Evolutionary conservation across 495 filamentous ascomycete species (phyloP).

Genomic region (Annulohypoxylon nitens): DNA sequence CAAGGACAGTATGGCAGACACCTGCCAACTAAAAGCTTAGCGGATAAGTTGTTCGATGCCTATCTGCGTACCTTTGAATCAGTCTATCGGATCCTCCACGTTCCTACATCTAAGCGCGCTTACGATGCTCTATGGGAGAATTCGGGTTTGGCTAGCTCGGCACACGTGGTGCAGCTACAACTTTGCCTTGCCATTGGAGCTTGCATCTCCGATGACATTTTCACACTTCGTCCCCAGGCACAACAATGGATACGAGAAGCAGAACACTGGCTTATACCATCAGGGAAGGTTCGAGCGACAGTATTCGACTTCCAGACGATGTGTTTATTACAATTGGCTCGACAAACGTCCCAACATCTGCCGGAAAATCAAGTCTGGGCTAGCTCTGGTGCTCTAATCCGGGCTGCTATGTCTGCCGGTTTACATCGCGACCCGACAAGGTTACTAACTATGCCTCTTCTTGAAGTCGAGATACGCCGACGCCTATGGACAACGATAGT

Average conservation of each 20-base stretch:
- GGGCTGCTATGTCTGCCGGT: constrained; percentile 70
- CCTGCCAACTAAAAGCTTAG: constrained; percentile 53
- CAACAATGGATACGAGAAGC: constrained; percentile 72
- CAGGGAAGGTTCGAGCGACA: constrained; percentile 66
- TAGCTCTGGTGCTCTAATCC: constrained; percentile 65
- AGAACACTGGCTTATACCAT: constrained; percentile 69
- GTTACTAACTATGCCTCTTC: constrained; percentile 55
- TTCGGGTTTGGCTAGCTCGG: constrained; percentile 28
- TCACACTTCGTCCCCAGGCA: constrained; percentile 62
- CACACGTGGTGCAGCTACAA: constrained; percentile 68
- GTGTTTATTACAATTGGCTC: constrained; percentile 69
- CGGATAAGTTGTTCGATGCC: constrained; percentile 59
- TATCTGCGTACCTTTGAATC: constrained; percentile 66
- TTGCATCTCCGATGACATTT: constrained; percentile 63
- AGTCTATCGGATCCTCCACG: constrained; percentile 65
- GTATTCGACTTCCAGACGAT: constrained; percentile 67
- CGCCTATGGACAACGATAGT: constrained; percentile 75
- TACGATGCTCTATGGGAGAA: constrained; percentile 58
- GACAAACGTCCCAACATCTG: constrained; percentile 63
- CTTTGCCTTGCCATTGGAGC: constrained; percentile 71
- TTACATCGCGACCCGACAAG: constrained; percentile 68
- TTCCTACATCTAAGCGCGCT: constrained; percentile 62
- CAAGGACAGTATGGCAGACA: constrained; percentile 48
- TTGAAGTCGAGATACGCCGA: constrained; percentile 72
- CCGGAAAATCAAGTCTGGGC: constrained; percentile 69